These are phyloP conservation scores for Kalmusia sp. DNA, from an alignment of 2,329 filamentous ascomycete species.

Conservation along the genomic window DNA sequence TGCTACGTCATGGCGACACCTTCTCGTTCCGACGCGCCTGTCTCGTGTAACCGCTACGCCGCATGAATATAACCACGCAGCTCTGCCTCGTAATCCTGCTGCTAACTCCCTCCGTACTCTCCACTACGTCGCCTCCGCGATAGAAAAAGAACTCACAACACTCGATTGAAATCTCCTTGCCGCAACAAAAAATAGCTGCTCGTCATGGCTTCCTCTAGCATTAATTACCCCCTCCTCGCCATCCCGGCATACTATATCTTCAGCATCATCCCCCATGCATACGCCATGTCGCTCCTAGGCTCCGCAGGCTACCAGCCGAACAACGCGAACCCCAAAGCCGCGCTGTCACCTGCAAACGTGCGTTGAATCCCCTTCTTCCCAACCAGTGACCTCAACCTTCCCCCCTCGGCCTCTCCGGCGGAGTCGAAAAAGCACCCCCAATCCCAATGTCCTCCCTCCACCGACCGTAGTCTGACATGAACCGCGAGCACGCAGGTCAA, in stretches of 20 bases:
- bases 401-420: too few relatives aligned
- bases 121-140: neutral
- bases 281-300: constrained; percentile 22
- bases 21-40: neutral
- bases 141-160: neutral
- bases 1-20: neutral
- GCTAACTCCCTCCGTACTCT: neutral
- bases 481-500: too few relatives aligned
- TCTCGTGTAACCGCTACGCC: too few relatives aligned
- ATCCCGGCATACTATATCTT: constrained; percentile 38
- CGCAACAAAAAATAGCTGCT: neutral
- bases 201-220: constrained; percentile 24
- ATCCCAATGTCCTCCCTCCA: too few relatives aligned
- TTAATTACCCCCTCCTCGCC: constrained; percentile 35
- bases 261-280: constrained; percentile 27
- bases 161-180: neutral
- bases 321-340: constrained; percentile 35
- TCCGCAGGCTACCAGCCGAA: constrained; percentile 28
- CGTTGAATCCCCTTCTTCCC: too few relatives aligned
- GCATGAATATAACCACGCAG: neutral
- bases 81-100: neutral
- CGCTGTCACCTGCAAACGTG: constrained; percentile 23
- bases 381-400: too few relatives aligned
- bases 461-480: too few relatives aligned
- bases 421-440: too few relatives aligned